Conservation (phyloP, 1,139 yeast species). For the Yamadazyma jaroonii region DNA sequence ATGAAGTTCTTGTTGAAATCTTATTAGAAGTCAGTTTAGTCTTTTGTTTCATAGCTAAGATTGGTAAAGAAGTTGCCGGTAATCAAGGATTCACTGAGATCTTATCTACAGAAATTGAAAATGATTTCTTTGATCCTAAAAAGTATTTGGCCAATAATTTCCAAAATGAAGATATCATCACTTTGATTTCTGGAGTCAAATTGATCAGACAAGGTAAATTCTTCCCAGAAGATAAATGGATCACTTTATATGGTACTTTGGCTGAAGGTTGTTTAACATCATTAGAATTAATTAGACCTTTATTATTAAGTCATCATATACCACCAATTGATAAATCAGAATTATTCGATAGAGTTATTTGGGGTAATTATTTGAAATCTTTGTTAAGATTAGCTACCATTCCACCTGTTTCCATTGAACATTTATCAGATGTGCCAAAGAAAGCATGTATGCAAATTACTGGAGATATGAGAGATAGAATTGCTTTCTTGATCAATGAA, state of each 20-base stretch:
- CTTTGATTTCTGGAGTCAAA: slow-evolving; percentile 54
- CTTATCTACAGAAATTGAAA: slow-evolving; percentile 22
- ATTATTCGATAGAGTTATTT: slow-evolving; percentile 50
- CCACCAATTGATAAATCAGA: slow-evolving; percentile 53
- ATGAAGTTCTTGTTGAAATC: slow-evolving; percentile 69
- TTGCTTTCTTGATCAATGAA: slow-evolving; percentile 53
- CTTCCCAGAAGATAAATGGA: slow-evolving; percentile 68
- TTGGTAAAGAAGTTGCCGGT: slow-evolving; percentile 48
- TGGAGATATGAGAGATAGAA: slow-evolving; percentile 60
- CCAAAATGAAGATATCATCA: slow-evolving; percentile 41
- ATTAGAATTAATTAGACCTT: slow-evolving; percentile 56
- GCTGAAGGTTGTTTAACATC: slow-evolving; percentile 59
- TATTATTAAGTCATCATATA: slow-evolving; percentile 51
- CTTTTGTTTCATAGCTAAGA: slow-evolving; percentile 54
- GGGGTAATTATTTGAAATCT: slow-evolving; percentile 65
- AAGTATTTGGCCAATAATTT: slow-evolving; percentile 34
- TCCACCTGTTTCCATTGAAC: slow-evolving; percentile 60
- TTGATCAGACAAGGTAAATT: slow-evolving; percentile 56
- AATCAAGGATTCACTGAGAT: slow-evolving; percentile 38
- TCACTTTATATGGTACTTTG: slow-evolving; percentile 61
- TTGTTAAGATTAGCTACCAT: slow-evolving; percentile 53
- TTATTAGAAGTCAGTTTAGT: slow-evolving; percentile 66
- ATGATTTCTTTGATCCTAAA: slow-evolving; percentile 33
- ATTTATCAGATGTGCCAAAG: slow-evolving; percentile 68
- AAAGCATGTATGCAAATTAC: slow-evolving; percentile 68